A percentile compares a stretch with the other conserved stretches of the same genome.
Evolutionary conservation across 2,329 filamentous ascomycete species (phyloP).

Genomic region (Fusarium verrucosum): DNA sequence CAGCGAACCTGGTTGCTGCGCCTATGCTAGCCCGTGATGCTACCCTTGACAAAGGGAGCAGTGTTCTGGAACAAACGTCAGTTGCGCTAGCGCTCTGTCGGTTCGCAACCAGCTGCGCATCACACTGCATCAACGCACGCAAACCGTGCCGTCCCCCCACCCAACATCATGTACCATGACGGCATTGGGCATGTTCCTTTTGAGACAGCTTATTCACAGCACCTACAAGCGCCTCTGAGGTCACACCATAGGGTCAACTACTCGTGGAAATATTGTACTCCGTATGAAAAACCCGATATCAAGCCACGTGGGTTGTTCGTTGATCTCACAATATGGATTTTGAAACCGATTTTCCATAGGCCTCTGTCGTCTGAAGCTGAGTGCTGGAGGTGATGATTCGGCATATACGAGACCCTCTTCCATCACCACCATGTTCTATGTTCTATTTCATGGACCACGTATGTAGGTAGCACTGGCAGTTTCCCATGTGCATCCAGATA

Average conservation of each 20-base stretch:
- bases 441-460: background rate
- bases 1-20: background rate
- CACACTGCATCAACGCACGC: slow-evolving; percentile 19
- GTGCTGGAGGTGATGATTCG: background rate
- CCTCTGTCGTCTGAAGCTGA: background rate
- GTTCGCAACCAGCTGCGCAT: slow-evolving; percentile 17
- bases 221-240: too few species aligned
- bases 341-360: background rate
- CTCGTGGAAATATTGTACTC: background rate
- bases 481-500: background rate
- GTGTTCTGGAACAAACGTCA: slow-evolving; percentile 38
- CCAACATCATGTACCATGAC: slow-evolving; percentile 37
- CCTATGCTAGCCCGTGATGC: background rate
- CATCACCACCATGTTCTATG: background rate
- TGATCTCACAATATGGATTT: background rate
- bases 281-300: background rate
- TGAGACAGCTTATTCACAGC: slow-evolving; percentile 12
- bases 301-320: background rate
- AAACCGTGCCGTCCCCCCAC: slow-evolving; percentile 35
- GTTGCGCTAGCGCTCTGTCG: slow-evolving; percentile 23
- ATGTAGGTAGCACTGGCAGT: background rate
- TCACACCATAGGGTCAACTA: too few species aligned
- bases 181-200: slow-evolving; percentile 28
- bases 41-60: slow-evolving; percentile 20
- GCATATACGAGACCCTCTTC: background rate